phyloP scores from a whole-genome alignment of 1,139 yeast species.

The Pichia sp. region DNA sequence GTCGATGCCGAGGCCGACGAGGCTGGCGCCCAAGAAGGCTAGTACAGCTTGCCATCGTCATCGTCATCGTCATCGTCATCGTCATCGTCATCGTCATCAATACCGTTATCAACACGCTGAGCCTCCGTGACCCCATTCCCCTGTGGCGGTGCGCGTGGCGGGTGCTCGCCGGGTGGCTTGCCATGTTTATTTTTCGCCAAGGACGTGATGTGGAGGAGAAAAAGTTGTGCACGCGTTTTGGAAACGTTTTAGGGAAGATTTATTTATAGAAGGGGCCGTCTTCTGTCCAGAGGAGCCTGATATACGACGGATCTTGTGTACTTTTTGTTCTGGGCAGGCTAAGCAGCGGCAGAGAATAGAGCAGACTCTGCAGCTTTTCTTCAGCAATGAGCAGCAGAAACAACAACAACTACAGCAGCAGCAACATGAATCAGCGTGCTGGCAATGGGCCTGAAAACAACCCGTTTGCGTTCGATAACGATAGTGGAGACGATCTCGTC shows the following conservation, averaged over 20 bases:
- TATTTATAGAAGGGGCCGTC: not conserved
- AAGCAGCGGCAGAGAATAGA: not conserved
- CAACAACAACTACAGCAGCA: not conserved
- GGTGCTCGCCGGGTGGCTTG: not conserved
- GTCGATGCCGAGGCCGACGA: not conserved
- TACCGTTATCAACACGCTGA: not conserved
- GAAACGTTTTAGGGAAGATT: not conserved
- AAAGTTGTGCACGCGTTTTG: not conserved
- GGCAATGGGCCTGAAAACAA: not conserved
- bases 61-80: no score
- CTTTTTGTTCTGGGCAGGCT: not conserved
- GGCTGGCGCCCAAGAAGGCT: not conserved
- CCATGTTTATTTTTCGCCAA: not conserved
- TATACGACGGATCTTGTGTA: not conserved
- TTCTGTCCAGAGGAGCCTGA: not conserved
- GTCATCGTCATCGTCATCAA: no score
- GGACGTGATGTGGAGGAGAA: not conserved
- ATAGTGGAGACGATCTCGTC: constrained; percentile 8
- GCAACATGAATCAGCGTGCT: not conserved
- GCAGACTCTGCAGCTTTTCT: not conserved
- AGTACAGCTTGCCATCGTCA: not conserved
- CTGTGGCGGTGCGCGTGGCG: not conserved
- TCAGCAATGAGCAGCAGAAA: not conserved
- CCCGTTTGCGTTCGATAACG: constrained; percentile 12
- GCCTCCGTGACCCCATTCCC: not conserved